A percentile compares a stretch with the other conserved stretches of the same genome.
Evolutionary conservation across 2,329 filamentous ascomycete genomes (phyloP).

Genomic region (Hymenoscyphus albidus): DNA sequence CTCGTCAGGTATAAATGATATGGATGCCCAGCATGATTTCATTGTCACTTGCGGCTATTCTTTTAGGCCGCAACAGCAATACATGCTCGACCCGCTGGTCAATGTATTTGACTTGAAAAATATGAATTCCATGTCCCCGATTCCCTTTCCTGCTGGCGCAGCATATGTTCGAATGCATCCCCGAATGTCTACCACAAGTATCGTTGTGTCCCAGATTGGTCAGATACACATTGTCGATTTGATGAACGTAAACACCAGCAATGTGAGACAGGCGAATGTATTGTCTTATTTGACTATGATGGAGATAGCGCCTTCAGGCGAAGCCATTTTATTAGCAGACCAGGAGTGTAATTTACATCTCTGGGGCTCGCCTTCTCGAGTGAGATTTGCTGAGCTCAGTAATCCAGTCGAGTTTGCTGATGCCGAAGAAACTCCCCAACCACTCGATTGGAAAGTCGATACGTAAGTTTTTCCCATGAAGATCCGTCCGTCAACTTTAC

Average conservation of each 20-base stretch:
- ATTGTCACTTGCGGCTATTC: constrained; percentile 95
- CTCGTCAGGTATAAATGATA: constrained; percentile 83
- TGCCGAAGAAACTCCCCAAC: constrained; percentile 44
- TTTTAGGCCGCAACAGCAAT: constrained; percentile 70
- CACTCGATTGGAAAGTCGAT: constrained; percentile 62
- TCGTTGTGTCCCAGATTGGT: constrained; percentile 86
- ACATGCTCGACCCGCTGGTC: constrained; percentile 86
- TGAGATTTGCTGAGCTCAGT: constrained; percentile 67
- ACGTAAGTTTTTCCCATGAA: constrained; percentile 48
- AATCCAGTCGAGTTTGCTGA: constrained; percentile 65
- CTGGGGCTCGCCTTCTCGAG: constrained; percentile 66
- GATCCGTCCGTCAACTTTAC: neutral
- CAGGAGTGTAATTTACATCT: constrained; percentile 62
- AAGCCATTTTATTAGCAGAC: constrained; percentile 65
- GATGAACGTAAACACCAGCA: constrained; percentile 69
- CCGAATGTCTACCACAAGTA: constrained; percentile 88
- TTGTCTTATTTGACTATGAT: constrained; percentile 57
- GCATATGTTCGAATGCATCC: constrained; percentile 97
- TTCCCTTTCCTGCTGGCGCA: constrained; percentile 87
- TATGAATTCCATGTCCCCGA: constrained; percentile 79
- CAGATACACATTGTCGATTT: constrained; percentile 96
- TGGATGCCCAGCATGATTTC: constrained; percentile 94
- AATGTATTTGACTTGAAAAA: constrained; percentile 96
- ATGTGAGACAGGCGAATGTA: constrained; percentile 61
- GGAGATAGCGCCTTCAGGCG: constrained; percentile 67